phyloP scores from a whole-genome alignment of 2,329 filamentous ascomycete genomes.

The Zopfia rhizophila region DNA sequence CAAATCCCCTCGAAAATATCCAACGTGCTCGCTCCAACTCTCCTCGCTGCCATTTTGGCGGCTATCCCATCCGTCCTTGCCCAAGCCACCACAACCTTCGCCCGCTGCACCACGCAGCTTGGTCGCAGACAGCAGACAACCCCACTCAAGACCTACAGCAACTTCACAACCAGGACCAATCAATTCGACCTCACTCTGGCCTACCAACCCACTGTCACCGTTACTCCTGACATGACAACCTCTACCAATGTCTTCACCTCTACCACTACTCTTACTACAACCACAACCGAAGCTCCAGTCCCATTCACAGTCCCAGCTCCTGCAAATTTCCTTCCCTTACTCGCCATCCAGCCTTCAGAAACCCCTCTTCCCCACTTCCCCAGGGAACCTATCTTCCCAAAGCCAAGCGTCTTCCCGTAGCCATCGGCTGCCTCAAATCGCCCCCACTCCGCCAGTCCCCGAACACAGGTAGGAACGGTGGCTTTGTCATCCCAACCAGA shows the following conservation, averaged over 20 bases:
- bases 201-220: conserved; percentile 24
- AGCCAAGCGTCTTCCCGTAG: conserved; percentile 29
- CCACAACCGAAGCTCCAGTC: conserved; percentile 22
- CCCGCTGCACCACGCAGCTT: conserved; percentile 15
- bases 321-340: conserved; percentile 29
- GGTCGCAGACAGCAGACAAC: no score
- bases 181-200: conserved; percentile 22
- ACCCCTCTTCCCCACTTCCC: not conserved
- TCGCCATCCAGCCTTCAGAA: conserved; percentile 6
- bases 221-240: conserved; percentile 33
- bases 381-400: conserved; percentile 23
- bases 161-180: conserved; percentile 20
- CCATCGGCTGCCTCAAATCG: conserved; percentile 14
- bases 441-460: conserved; percentile 29
- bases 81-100: conserved; percentile 1
- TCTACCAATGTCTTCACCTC: conserved; percentile 30
- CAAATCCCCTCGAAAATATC: conserved; percentile 9
- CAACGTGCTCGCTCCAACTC: conserved; percentile 28
- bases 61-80: conserved; percentile 23
- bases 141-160: conserved; percentile 22
- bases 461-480: conserved; percentile 24
- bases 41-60: conserved; percentile 30
- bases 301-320: conserved; percentile 25
- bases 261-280: conserved; percentile 24
- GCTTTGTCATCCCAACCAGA: conserved; percentile 27